phyloP scores from a whole-genome alignment of 1,139 yeast genomes.

The Suhomyces kunorum region DNA sequence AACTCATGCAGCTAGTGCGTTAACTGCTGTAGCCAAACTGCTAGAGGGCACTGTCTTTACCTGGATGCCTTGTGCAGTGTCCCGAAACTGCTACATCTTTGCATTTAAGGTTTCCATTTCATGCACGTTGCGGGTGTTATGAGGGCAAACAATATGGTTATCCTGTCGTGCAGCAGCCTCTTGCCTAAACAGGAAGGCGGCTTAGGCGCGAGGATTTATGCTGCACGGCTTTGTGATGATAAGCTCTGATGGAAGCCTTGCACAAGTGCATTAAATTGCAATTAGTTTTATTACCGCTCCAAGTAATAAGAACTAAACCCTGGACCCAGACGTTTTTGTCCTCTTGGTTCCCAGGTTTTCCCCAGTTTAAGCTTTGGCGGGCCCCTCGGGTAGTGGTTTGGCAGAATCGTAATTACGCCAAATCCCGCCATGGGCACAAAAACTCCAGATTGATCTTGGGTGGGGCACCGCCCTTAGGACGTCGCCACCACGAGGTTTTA shows the following conservation, averaged over 20 bases:
- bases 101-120: neutral
- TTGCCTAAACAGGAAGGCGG: neutral
- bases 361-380: neutral
- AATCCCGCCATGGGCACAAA: no score
- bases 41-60: neutral
- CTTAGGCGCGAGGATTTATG: slow-evolving; percentile 1
- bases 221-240: slow-evolving; percentile 3
- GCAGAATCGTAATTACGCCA: no score
- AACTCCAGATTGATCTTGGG: neutral
- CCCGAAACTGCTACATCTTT: neutral
- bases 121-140: slow-evolving; percentile 2
- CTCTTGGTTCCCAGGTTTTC: no score
- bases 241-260: neutral
- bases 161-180: neutral
- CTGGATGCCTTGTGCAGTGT: neutral
- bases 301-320: neutral
- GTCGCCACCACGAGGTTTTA: no score
- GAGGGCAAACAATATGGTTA: neutral
- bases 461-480: neutral
- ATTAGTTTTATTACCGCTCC: neutral
- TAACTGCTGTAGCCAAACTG: neutral
- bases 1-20: neutral
- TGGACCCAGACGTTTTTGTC: neutral
- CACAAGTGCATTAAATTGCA: neutral
- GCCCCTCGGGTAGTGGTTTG: no score